Conservation (phyloP, 2,329 filamentous ascomycete genomes). For the Geosmithia flava region DNA sequence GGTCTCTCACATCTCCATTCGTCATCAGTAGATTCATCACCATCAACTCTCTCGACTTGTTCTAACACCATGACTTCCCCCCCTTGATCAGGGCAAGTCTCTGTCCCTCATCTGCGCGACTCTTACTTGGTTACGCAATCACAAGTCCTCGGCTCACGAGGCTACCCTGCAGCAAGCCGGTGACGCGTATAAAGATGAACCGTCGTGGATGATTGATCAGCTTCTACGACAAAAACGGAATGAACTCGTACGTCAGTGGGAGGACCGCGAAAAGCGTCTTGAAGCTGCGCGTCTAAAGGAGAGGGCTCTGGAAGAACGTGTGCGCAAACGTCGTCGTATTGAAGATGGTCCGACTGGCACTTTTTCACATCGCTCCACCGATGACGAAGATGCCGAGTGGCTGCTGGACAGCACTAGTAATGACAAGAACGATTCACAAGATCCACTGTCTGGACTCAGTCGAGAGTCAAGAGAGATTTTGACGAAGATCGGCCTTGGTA, state of each 20-base stretch:
- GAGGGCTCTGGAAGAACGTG: conserved; percentile 39
- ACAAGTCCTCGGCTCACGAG: conserved; percentile 53
- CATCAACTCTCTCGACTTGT: neutral
- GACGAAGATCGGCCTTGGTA: conserved; percentile 45
- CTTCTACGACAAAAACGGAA: conserved; percentile 56
- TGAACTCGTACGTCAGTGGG: conserved; percentile 52
- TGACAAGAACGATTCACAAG: conserved; percentile 14
- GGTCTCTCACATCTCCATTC: conserved; percentile 9
- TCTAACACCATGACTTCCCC: neutral
- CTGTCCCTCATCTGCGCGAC: conserved; percentile 82
- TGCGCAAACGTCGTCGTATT: conserved; percentile 31
- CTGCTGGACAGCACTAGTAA: conserved; percentile 60
- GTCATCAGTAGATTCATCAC: neutral
- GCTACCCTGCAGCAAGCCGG: conserved; percentile 32
- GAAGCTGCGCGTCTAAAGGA: conserved; percentile 52
- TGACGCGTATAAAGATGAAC: conserved; percentile 49
- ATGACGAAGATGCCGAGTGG: conserved; percentile 56
- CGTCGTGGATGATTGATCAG: conserved; percentile 75
- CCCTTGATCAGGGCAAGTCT: conserved; percentile 65
- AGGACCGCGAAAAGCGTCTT: conserved; percentile 63
- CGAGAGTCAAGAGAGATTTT: conserved; percentile 65
- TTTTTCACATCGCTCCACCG: conserved; percentile 6
- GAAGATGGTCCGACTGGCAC: conserved; percentile 15
- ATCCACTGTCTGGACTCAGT: conserved; percentile 47
- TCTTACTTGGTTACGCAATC: conserved; percentile 78